Evolutionary conservation across 1,139 yeast species (phyloP).

Genomic region (Candida smagusa): DNA sequence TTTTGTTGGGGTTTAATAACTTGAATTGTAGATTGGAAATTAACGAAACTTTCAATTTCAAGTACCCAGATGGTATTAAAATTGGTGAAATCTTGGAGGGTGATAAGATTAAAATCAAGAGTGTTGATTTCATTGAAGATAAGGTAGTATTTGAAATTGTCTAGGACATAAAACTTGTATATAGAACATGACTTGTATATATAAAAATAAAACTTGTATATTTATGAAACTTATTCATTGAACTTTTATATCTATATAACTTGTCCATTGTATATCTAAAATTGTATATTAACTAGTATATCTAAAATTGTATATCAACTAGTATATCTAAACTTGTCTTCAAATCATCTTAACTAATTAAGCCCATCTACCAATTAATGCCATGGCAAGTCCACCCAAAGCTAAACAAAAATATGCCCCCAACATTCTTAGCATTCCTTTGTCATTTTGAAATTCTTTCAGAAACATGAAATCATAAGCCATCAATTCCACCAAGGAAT

Average conservation of each 20-base stretch:
- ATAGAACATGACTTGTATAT: slow-evolving; percentile 1
- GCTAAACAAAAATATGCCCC: slow-evolving; percentile 21
- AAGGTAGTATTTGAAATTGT: slow-evolving; percentile 13
- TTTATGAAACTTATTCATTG: slow-evolving; percentile 4
- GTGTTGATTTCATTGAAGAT: slow-evolving; percentile 34
- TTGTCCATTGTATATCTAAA: no score
- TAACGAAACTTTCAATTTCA: slow-evolving; percentile 17
- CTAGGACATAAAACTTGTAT: background rate
- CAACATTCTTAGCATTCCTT: slow-evolving; percentile 17
- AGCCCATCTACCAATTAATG: slow-evolving; percentile 23
- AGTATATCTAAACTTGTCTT: no score
- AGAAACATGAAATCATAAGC: slow-evolving; percentile 37
- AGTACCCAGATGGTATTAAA: slow-evolving; percentile 15
- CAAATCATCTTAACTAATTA: no score
- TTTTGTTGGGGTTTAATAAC: slow-evolving; percentile 25
- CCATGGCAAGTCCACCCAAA: slow-evolving; percentile 20
- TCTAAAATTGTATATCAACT: background rate
- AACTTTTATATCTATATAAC: background rate
- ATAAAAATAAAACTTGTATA: background rate
- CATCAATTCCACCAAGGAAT: slow-evolving; percentile 40
- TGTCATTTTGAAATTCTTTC: slow-evolving; percentile 19
- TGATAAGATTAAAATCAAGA: slow-evolving; percentile 18
- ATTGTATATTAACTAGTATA: no score
- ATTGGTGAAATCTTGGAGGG: slow-evolving; percentile 24
- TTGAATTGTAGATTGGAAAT: slow-evolving; percentile 25